These are phyloP conservation scores for Tuber aestivum DNA, from an alignment of 495 filamentous ascomycete genomes.

Conservation along the genomic window DNA sequence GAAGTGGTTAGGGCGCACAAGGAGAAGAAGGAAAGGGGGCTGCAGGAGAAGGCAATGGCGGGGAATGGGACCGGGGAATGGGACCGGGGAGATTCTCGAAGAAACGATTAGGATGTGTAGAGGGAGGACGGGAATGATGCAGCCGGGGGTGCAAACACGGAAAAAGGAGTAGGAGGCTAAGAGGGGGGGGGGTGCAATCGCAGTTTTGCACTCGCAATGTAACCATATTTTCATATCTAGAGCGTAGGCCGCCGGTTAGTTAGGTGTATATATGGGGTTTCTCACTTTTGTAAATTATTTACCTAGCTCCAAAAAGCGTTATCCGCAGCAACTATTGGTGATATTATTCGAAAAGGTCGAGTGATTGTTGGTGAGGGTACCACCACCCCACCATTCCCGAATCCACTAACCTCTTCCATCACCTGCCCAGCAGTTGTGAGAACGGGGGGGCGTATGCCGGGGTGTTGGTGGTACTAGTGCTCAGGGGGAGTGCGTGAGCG, in stretches of 20 bases:
- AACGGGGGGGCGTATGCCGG: no score
- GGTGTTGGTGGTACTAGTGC: not conserved
- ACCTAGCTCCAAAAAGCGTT: not conserved
- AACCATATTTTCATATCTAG: not conserved
- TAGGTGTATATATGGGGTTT: not conserved
- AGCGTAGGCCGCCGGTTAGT: not conserved
- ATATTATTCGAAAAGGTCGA: not conserved
- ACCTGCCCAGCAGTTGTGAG: no score
- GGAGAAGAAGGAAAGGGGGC: constrained; percentile 43
- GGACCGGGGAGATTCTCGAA: not conserved
- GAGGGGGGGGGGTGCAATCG: not conserved
- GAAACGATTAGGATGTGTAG: not conserved
- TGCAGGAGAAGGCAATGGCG: constrained; percentile 8
- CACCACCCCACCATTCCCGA: no score
- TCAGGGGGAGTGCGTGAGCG: not conserved
- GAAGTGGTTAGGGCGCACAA: constrained; percentile 43
- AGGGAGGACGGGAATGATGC: constrained; percentile 8
- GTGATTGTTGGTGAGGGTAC: no score
- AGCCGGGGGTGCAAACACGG: not conserved
- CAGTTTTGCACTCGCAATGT: not conserved
- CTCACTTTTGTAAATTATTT: no score
- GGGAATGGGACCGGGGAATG: no score
- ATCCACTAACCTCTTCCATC: no score
- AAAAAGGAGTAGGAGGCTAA: not conserved
- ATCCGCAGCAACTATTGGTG: not conserved